A percentile compares a stretch with the other conserved stretches of the same genome.
These are phyloP conservation scores for Erythrobasidium yunnanense DNA, from an alignment of 768 basidiomycete species.

Conservation along the genomic window DNA sequence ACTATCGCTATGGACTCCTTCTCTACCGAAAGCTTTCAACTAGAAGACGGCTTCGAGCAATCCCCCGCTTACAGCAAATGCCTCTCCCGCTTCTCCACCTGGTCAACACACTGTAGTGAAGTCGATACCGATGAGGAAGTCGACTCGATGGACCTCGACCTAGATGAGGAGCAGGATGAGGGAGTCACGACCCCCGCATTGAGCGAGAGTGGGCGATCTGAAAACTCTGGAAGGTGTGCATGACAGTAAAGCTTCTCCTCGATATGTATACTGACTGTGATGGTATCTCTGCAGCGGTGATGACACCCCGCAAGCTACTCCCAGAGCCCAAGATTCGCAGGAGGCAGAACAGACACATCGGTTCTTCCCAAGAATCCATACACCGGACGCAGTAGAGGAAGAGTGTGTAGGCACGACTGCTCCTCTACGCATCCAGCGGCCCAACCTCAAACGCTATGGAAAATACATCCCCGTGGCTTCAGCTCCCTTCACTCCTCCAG, in stretches of 20 bases:
- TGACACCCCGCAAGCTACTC: not conserved
- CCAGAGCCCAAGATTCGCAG: not conserved
- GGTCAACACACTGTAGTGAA: not conserved
- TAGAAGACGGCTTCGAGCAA: too few species aligned
- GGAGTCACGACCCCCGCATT: not conserved
- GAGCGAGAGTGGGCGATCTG: too few species aligned
- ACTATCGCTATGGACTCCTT: too few species aligned
- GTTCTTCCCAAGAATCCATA: too few species aligned
- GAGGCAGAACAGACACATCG: not conserved
- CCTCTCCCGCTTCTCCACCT: not conserved
- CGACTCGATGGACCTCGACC: not conserved
- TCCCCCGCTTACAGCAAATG: too few species aligned
- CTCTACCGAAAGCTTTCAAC: too few species aligned
- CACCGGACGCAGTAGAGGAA: not conserved
- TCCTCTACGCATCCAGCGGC: not conserved
- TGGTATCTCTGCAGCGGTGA: not conserved
- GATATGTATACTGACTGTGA: not conserved
- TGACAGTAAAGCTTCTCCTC: not conserved
- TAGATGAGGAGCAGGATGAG: not conserved
- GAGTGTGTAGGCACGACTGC: not conserved
- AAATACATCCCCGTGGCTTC: not conserved
- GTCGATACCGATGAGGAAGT: not conserved
- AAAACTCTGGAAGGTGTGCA: not conserved
- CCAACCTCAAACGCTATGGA: not conserved
- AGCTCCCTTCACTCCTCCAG: not conserved